A percentile compares a stretch with the other conserved stretches of the same genome.
phyloP scores from a whole-genome alignment of 805 yeast species.

The Metschnikowia borealis region DNA sequence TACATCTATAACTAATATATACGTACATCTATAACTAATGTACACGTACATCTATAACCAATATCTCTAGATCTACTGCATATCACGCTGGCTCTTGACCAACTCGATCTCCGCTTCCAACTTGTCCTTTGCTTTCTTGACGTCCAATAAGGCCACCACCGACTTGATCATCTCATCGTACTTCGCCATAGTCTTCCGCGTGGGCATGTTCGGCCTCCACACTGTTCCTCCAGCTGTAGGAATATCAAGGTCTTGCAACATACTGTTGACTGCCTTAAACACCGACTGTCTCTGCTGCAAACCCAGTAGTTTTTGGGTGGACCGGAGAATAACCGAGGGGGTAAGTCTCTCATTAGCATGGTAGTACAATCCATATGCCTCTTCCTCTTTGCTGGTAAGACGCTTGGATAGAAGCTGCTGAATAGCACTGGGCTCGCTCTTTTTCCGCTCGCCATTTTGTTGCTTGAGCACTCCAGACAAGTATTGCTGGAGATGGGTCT shows the following conservation, averaged over 20 bases:
- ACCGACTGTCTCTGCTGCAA: slow-evolving; percentile 61
- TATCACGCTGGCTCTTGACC: slow-evolving; percentile 40
- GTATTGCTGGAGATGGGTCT: slow-evolving; percentile 44
- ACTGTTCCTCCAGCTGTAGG: slow-evolving; percentile 52
- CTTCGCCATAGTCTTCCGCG: slow-evolving; percentile 68
- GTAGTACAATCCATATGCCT: slow-evolving; percentile 74
- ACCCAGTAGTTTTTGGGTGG: slow-evolving; percentile 48
- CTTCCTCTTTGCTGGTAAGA: slow-evolving; percentile 74
- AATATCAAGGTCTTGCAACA: slow-evolving; percentile 73
- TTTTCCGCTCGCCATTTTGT: slow-evolving; percentile 22
- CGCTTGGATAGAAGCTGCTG: slow-evolving; percentile 48
- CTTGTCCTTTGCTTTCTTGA: slow-evolving; percentile 84
- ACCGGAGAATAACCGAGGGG: slow-evolving; percentile 81
- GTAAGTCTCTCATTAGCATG: slow-evolving; percentile 65
- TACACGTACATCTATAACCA: not conserved
- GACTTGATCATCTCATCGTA: slow-evolving; percentile 72
- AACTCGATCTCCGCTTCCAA: slow-evolving; percentile 66
- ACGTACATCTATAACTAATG: not conserved
- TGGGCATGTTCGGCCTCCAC: slow-evolving; percentile 81
- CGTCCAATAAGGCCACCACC: slow-evolving; percentile 69
- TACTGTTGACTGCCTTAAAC: slow-evolving; percentile 66
- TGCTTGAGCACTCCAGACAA: slow-evolving; percentile 35
- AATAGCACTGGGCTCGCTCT: slow-evolving; percentile 36
- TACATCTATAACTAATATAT: not conserved
- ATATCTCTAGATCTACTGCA: slow-evolving; percentile 10